Evolutionary conservation across 306 rosid species (phyloP), one percentile per base, ranked within the genome.

Genomic region (Vigna angularis): DNA sequence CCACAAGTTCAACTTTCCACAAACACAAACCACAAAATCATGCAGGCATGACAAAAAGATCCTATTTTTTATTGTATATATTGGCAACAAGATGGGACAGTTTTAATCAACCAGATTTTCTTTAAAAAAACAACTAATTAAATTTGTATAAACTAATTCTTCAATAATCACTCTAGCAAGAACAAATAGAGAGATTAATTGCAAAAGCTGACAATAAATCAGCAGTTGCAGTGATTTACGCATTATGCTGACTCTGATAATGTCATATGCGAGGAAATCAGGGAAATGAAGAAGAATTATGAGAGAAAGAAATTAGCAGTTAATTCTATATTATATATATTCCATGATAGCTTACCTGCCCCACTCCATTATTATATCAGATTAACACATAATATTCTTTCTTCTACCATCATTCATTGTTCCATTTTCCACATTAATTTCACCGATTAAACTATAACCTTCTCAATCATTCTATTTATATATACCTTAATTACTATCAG

Each of bases 281-380:
- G 22, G 81, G 74, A 76, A 65, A 66, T n/a, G n/a, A 65, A 38
- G 5, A 0, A 65, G 18, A 52, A 76, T 56, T 47, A 76, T 68
- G 38, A 51, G 73, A 52, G 80, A 76, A 65, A 51, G 66, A 76
- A 63, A 75, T 14, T 2, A 32, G 15, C 34, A 47, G 5, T 30
- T 32, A 47, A 34, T 62, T 75, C 28, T 49, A 65, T 50, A 63
- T 75, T 58, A 58, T 58, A 75, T 58, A 75, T 28, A 61, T 0
- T 74, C 65, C 61, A 76, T 49, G 15, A 55, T 40, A 57, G 13
- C 81, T 77, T 66, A 77, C 81, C 69, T 67, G 49, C 68, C 75
- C 81, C 57, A 53, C 28, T 50, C 15, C 49, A 64, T 64, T 52
- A 52, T 57, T 48, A 67, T 68, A 81, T 36, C 47, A 75, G 15